Percentiles rank a stretch among this genome's conserved stretches.
phyloP scores from a whole-genome alignment of 176 grass and related monocot species.

The Triticum dicoccoides region DNA sequence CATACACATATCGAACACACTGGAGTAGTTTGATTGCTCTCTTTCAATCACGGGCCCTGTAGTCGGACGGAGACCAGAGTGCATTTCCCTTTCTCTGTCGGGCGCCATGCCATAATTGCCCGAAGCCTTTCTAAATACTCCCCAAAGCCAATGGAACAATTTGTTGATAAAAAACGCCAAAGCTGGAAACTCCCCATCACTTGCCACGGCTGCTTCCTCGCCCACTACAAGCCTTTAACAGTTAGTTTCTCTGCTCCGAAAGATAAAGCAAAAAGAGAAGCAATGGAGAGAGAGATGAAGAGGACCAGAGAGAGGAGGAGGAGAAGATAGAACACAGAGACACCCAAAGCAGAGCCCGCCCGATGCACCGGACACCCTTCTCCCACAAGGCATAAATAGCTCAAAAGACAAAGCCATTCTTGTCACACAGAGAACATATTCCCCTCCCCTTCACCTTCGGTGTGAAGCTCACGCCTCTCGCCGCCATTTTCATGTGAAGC shows the following conservation, averaged over 20 bases:
- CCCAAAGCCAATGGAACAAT: background rate
- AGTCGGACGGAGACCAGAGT: slow-evolving; percentile 30
- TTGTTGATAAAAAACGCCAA: slow-evolving; percentile 17
- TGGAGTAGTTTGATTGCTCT: background rate
- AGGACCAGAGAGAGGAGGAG: background rate
- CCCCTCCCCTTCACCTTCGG: slow-evolving; percentile 40
- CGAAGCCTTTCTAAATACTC: background rate
- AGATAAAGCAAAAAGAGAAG: slow-evolving; percentile 39
- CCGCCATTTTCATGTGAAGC: slow-evolving; percentile 65
- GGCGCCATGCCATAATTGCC: slow-evolving; percentile 20
- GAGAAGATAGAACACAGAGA: slow-evolving; percentile 8
- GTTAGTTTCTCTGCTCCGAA: slow-evolving; percentile 45
- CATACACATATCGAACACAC: background rate
- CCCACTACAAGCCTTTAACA: slow-evolving; percentile 41
- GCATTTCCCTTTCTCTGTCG: slow-evolving; percentile 39
- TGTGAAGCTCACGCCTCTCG: slow-evolving; percentile 49
- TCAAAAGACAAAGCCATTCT: slow-evolving; percentile 48
- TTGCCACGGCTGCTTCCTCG: slow-evolving; percentile 42
- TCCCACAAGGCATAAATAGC: slow-evolving; percentile 63
- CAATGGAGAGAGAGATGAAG: background rate
- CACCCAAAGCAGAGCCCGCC: background rate
- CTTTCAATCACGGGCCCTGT: slow-evolving; percentile 34
- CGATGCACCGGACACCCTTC: slow-evolving; percentile 46
- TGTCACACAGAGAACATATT: slow-evolving; percentile 51
- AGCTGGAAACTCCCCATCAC: slow-evolving; percentile 29